These are phyloP conservation scores for Rhodotorula sp. DNA, from an alignment of 1,284 basidiomycete genomes.

Conservation along the genomic window DNA sequence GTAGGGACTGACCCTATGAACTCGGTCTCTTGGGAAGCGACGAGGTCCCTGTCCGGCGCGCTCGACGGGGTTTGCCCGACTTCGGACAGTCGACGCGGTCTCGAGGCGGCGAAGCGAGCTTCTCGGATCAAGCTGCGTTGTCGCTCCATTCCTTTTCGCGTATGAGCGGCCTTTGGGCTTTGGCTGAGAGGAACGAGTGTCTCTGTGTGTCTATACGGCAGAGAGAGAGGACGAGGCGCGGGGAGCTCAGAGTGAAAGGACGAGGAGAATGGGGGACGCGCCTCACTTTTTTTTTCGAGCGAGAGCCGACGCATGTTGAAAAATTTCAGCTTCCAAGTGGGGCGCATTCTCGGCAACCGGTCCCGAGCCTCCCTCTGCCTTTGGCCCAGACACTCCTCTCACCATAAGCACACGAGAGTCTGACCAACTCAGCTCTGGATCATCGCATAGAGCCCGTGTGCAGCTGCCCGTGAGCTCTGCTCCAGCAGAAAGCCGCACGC, in stretches of 20 bases:
- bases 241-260: not conserved
- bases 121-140: constrained; percentile 11
- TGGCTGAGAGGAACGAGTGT: not conserved
- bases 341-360: not conserved
- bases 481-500: too few relatives aligned
- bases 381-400: too few relatives aligned
- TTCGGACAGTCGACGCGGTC: constrained; percentile 5
- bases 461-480: too few relatives aligned
- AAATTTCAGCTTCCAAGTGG: too few relatives aligned
- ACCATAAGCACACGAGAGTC: too few relatives aligned
- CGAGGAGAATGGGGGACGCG: too few relatives aligned
- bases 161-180: not conserved
- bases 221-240: too few relatives aligned
- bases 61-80: constrained; percentile 18
- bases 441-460: too few relatives aligned
- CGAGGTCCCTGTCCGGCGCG: constrained; percentile 21
- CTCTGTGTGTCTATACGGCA: not conserved
- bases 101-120: not conserved
- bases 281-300: not conserved
- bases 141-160: not conserved
- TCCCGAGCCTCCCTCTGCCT: too few relatives aligned
- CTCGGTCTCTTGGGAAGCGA: constrained; percentile 33
- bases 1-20: constrained; percentile 31
- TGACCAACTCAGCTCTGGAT: too few relatives aligned
- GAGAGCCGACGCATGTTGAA: not conserved